Conservation (phyloP, 176 grass and related monocot genomes). For the Cymbopogon citratus region DNA sequence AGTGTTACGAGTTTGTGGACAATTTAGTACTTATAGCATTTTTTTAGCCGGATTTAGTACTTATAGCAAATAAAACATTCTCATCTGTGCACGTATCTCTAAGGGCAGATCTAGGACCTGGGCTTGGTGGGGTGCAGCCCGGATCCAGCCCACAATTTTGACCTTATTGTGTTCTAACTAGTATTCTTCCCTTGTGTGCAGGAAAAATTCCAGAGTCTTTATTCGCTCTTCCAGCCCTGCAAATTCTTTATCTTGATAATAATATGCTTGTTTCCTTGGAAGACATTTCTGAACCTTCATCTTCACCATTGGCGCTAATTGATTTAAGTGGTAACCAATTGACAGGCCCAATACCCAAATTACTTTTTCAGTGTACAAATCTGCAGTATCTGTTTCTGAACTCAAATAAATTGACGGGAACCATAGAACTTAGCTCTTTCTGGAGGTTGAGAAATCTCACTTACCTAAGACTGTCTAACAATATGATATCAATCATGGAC, state of each 20-base stretch:
- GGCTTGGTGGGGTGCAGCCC: too few species aligned
- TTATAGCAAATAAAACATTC: too few species aligned
- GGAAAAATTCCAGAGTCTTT: background rate
- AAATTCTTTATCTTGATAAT: fast-evolving
- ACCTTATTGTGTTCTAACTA: too few species aligned
- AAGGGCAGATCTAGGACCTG: too few species aligned
- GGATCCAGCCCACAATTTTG: too few species aligned
- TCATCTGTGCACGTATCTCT: too few species aligned
- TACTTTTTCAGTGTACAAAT: background rate
- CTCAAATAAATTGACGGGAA: slow-evolving; percentile 22
- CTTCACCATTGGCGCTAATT: background rate
- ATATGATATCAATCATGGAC: background rate
- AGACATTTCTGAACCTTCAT: background rate
- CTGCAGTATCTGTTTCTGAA: background rate
- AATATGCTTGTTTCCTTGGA: background rate
- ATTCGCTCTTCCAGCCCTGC: slow-evolving; percentile 2
- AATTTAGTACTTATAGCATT: too few species aligned
- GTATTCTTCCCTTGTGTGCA: background rate
- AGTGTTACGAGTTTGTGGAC: too few species aligned
- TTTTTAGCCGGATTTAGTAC: too few species aligned
- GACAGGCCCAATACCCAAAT: slow-evolving; percentile 6
- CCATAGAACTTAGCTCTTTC: background rate
- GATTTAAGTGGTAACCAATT: background rate
- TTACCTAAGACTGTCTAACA: background rate
- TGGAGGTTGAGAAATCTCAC: background rate